Evolutionary conservation across 805 yeast species (phyloP), one percentile per base, ranked within the genome.

Genomic region (Dipodascus albidus): DNA sequence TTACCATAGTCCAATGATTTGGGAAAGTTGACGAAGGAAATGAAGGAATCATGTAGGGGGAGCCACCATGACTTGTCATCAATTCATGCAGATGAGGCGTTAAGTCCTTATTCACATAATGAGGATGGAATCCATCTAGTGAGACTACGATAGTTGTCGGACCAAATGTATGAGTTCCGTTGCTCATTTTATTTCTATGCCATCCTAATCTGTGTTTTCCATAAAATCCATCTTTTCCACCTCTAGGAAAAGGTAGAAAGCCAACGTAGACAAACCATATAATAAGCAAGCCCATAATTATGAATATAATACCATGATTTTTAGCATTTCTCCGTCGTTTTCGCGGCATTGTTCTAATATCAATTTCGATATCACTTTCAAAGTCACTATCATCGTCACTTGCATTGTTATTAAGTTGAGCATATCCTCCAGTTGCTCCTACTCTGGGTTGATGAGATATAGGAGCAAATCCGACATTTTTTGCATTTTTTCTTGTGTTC

Each of bases 1-100:
- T 91, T 1, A 85, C 83, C 58, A 90, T 65, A 0, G 96, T 81
- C 91, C 95, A 91, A 67, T 89, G 96, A 65, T 91, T 90, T 0
- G 96, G 93, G 61, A 87, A 87, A 0, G 96, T 86, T 22, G 87
- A 85, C 0, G 95, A 79, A 2, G 97, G 97, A 64, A 89, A 88
- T 1, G 88, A 77, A 1, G 97, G 96, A 6, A 70, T 69, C 91
- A 91, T 87, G 62, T 78, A 88, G 1, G 97, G 96, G 2, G 88
- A 80, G 15, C 82, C 84, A 51, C 72, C 76, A 2, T 73, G 76
- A 23, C 78, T 67, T 2, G 73, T 58, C 57, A 81, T 68, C 65
- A 90, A 65, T 8, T 72, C 67, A 62, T 85, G 82, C 64, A 90
- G 63, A 38, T 79, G 72, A 0, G 98, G 98, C 0, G 96, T 90